A percentile compares a stretch with the other conserved stretches of the same genome.
Evolutionary conservation across 805 yeast genomes (phyloP).

Genomic region (Sugiyamaella boreocaroliniensis): DNA sequence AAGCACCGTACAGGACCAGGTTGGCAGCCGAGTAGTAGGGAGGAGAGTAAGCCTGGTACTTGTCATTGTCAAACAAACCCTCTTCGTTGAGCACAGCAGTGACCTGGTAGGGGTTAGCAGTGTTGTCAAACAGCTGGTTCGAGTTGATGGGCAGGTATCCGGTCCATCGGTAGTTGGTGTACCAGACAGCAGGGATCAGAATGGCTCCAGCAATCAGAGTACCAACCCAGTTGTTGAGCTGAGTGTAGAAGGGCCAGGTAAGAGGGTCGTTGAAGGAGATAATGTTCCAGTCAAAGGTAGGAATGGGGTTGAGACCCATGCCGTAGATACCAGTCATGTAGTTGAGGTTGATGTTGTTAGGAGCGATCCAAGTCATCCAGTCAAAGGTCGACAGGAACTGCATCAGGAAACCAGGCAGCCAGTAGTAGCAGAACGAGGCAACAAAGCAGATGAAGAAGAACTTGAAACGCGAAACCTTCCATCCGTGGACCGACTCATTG

Average conservation of each 20-base stretch:
- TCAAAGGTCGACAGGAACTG: slow-evolving; percentile 49
- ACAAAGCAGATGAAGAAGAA: slow-evolving; percentile 37
- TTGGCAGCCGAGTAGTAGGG: slow-evolving; percentile 54
- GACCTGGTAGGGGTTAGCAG: slow-evolving; percentile 45
- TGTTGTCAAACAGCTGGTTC: slow-evolving; percentile 47
- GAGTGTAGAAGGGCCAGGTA: slow-evolving; percentile 36
- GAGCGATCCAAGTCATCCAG: slow-evolving; percentile 58
- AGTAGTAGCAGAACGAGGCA: slow-evolving; percentile 43
- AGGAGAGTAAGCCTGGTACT: slow-evolving; percentile 46
- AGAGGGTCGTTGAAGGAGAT: slow-evolving; percentile 36
- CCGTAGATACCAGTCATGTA: slow-evolving; percentile 48
- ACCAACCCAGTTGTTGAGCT: slow-evolving; percentile 33
- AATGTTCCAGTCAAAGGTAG: slow-evolving; percentile 41
- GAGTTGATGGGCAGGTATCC: slow-evolving; percentile 55
- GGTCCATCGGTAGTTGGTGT: slow-evolving; percentile 44
- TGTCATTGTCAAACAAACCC: slow-evolving; percentile 38
- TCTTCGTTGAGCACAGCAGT: slow-evolving; percentile 35
- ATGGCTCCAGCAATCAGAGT: slow-evolving; percentile 39
- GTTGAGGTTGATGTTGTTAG: slow-evolving; percentile 46
- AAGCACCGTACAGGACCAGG: slow-evolving; percentile 47
- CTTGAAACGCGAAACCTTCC: slow-evolving; percentile 48
- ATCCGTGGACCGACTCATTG: slow-evolving; percentile 35
- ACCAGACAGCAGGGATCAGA: slow-evolving; percentile 42
- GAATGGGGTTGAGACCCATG: slow-evolving; percentile 41
- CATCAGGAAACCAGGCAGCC: slow-evolving; percentile 56